These are phyloP conservation scores for Hanseniaspora vineae DNA, from an alignment of 805 yeast species.

Conservation along the genomic window DNA sequence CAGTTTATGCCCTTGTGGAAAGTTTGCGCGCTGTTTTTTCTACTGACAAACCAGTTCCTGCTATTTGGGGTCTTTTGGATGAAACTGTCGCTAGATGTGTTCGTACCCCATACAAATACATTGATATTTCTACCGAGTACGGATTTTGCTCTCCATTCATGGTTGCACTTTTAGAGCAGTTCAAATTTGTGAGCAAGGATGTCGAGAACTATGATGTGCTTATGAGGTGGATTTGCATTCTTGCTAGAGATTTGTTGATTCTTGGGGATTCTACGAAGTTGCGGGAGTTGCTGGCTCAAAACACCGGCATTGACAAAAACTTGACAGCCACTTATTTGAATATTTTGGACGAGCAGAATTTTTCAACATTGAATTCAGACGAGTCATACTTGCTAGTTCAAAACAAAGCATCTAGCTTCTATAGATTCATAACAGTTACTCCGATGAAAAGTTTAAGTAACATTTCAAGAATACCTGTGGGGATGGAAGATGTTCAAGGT, in stretches of 20 bases:
- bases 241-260: slow-evolving; percentile 34
- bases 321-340: slow-evolving; percentile 9
- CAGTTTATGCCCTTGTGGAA: slow-evolving; percentile 40
- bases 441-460: slow-evolving; percentile 19
- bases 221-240: slow-evolving; percentile 38
- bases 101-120: slow-evolving; percentile 71
- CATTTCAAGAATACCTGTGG: slow-evolving; percentile 27
- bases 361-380: slow-evolving; percentile 5
- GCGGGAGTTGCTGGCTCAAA: not conserved
- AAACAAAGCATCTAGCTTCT: slow-evolving; percentile 18
- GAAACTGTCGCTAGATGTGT: slow-evolving; percentile 62
- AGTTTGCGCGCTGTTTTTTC: slow-evolving; percentile 26
- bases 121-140: slow-evolving; percentile 39
- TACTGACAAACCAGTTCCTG: slow-evolving; percentile 11
- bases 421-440: slow-evolving; percentile 24
- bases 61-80: slow-evolving; percentile 56
- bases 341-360: slow-evolving; percentile 11
- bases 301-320: not conserved
- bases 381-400: slow-evolving; percentile 11
- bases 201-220: slow-evolving; percentile 11
- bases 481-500: slow-evolving; percentile 37
- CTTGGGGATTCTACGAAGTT: slow-evolving; percentile 42
- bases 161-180: slow-evolving; percentile 55
- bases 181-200: slow-evolving; percentile 35
- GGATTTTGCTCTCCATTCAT: slow-evolving; percentile 40